Base-by-base conservation (phyloP, 2,329 filamentous ascomycete genomes). In the Shiraia sp. region DNA sequence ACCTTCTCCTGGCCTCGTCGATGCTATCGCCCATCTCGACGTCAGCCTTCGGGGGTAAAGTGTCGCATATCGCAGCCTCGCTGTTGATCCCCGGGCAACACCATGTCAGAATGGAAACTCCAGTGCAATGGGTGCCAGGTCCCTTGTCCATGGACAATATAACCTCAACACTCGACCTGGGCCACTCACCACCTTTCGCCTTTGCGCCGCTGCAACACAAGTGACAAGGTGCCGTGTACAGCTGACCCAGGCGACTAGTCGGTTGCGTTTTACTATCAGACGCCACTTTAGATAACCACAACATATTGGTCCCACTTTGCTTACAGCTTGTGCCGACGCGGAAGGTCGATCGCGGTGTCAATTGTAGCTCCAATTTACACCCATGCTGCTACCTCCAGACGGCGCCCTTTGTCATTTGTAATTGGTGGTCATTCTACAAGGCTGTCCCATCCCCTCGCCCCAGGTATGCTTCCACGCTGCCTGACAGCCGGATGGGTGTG, bases 271-370 rank as follows among this genome's bases (percentile, higher is more conserved):
- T 29, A 43, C 49, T 45, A 44, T 41, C 47, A 34, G 47, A 41
- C 24, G n/a, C 32, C 30, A 39, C 17, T 36, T 31, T 22, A 15
- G 42, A 42, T 35, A 24, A 32, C 43, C 23, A 39, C 32, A 19
- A 34, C 32, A 27, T 44, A 27, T 30, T 10, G 28, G 49, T 36
- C 35, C 44, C 45, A 50, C 42, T 32, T 24, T 17, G 30, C 25
- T 43, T 13, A 28, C 30, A 23, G 26, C 42, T 37, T 31, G 30
- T 38, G 40, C 41, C 29, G 32, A 53, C 29, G 41, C 24, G 53
- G 55, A 53, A 60, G 57, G 51, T 57, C 42, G 27, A 40, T 38
- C 36, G 28, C 29, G 44, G 23, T 41, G 30, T 52, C 24, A 34
- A 14, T 15, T 49, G 49, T 34, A 48, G 35, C 36, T 55, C 50